Base-by-base conservation (phyloP, 2,329 filamentous ascomycete species). In the Stachybotrys echinatus region DNA sequence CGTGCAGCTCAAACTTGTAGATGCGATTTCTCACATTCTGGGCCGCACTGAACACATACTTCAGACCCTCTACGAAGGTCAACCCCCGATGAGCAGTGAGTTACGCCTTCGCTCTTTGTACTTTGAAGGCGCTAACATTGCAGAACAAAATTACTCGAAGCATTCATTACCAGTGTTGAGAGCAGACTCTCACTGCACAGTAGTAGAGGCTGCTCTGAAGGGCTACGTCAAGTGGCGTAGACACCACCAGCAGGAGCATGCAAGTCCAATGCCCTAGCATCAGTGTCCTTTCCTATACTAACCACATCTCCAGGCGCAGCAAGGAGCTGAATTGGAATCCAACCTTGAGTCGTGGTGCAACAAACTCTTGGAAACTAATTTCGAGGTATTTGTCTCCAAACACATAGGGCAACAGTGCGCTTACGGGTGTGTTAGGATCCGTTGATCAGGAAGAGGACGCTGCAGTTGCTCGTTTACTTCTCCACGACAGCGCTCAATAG, bases 1-100 rank as follows among this genome's bases (percentile, higher is more conserved):
- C 54, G 90, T 95, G 20, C 81, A 88, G 56, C 80, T 88, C 57
- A 88, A 89, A 58, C 84, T 92, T 3, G 81, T 88, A 47, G 92
- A 96, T 53, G 92, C 92, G 1, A 84, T 97, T 55, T 81, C 84
- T 39, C 89, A 96, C 66, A 92, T 97, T 47, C 79, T 99, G n/a
- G 76, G 78, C 17, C 84, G 88, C 58, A 87, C 92, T 22, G 87
- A 94, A 54, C 77, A 79, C 42, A 79, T 89, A 45, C 72, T 97
- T 18, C 79, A 85, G 54, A 84, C 86, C 57, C 76, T 96, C 3
- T 95, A 95, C 62, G 83, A 84, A 55, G 81, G 82, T 3, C 78
- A 83, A 37, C 78, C 84, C 17, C 70, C 81, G 2, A 87, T 96
- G 55, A 77, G 84, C 57, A 79, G 84, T 85, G 68, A 62, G 78